A percentile compares a stretch with the other conserved stretches of the same genome.
Conservation (phyloP, 305 asterid genomes). For the Rubia peregrina region DNA sequence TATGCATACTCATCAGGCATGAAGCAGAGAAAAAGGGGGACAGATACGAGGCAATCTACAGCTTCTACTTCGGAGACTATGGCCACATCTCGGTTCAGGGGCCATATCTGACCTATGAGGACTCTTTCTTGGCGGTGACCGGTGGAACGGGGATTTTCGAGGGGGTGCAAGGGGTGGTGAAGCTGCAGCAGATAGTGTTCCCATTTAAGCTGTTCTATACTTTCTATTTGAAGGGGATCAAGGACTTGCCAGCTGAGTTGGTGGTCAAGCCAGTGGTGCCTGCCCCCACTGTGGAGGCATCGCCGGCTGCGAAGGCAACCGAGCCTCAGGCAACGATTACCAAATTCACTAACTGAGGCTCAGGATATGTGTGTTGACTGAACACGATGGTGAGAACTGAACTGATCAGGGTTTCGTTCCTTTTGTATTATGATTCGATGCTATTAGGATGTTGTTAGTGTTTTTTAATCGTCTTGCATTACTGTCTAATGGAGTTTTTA, state of each 20-base stretch:
- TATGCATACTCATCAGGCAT: slow-evolving; percentile 45
- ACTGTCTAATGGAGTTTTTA: no score
- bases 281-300: slow-evolving; percentile 40
- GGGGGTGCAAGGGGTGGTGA: slow-evolving; percentile 53
- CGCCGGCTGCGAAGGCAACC: slow-evolving; percentile 46
- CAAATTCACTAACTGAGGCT: slow-evolving; percentile 36
- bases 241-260: slow-evolving; percentile 54
- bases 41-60: slow-evolving; percentile 46
- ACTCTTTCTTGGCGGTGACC: slow-evolving; percentile 47
- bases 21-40: slow-evolving; percentile 49
- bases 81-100: slow-evolving; percentile 69
- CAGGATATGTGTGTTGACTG: not conserved
- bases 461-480: no score
- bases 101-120: slow-evolving; percentile 45
- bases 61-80: slow-evolving; percentile 60
- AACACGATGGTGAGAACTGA: not conserved
- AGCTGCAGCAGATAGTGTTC: slow-evolving; percentile 49
- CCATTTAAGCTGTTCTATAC: slow-evolving; percentile 52
- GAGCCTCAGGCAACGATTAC: slow-evolving; percentile 36
- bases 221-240: slow-evolving; percentile 51
- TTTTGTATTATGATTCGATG: no score
- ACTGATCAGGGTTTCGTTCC: no score
- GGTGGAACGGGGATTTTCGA: slow-evolving; percentile 63
- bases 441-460: no score
- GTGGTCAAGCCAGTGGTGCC: slow-evolving; percentile 45